These are phyloP conservation scores for Fusarium torreyae DNA, from an alignment of 2,329 filamentous ascomycete genomes.

Conservation along the genomic window DNA sequence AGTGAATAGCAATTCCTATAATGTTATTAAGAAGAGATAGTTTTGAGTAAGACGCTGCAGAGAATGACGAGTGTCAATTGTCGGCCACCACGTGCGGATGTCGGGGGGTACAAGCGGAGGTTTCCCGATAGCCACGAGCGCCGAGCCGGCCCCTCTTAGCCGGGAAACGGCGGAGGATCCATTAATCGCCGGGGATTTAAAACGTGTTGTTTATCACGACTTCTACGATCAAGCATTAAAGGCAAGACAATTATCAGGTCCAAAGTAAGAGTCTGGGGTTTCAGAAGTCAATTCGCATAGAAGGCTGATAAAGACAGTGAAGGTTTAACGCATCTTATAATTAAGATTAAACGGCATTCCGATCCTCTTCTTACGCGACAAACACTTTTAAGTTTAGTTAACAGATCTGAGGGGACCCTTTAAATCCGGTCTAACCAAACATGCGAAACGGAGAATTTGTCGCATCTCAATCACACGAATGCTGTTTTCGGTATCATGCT, in stretches of 20 bases:
- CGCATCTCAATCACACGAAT: neutral
- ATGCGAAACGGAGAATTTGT: constrained; percentile 24
- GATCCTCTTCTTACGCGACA: neutral
- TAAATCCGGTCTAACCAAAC: constrained; percentile 7
- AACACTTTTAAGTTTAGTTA: too few relatives aligned
- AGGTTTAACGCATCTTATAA: neutral
- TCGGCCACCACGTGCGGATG: constrained; percentile 30
- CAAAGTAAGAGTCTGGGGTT: too few relatives aligned
- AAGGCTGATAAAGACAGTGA: neutral
- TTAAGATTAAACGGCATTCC: neutral
- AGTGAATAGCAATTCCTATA: neutral
- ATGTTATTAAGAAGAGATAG: neutral
- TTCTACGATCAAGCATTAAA: neutral
- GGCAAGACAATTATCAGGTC: too few relatives aligned
- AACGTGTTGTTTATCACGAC: neutral
- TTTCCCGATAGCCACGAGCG: constrained; percentile 14
- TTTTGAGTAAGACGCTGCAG: neutral
- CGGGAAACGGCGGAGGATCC: constrained; percentile 18
- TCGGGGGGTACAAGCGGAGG: constrained; percentile 26
- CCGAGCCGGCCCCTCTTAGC: constrained; percentile 39
- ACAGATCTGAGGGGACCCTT: too few relatives aligned
- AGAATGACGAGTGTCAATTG: constrained; percentile 13
- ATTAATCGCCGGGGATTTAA: neutral
- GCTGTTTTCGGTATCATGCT: constrained; percentile 14
- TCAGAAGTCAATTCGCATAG: neutral